Evolutionary conservation across 2,329 filamentous ascomycete genomes (phyloP), one percentile per base, ranked within the genome.

Genomic region (Fonsecaea pedrosoi): DNA sequence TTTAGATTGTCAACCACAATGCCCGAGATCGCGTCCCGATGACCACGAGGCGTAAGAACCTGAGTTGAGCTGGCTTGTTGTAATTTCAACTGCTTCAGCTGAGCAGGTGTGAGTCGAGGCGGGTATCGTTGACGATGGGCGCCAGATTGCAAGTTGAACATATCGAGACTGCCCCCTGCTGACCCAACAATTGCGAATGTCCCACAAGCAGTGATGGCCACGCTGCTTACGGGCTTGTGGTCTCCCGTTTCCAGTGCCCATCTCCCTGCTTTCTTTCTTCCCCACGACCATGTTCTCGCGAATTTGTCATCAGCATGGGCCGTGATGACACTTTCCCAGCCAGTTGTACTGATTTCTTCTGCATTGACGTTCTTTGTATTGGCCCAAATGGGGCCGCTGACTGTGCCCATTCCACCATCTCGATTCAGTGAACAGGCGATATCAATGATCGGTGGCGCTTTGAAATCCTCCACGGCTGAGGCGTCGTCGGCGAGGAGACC

Each of bases 261-360:
- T 70, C 95, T 86, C 10, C 95, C 95, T 57, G 95, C 94, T 73
- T 90, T 89, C 79, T 96, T 97, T 64, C 92, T 89, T 5, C 94
- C 95, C 94, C 95, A 98, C 80, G 97, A 97, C 95, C 95, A 99
- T 1, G 95, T 98, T 61, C 95, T 88, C 18, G 93, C 95, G 75
- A 87, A 91, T 54, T 89, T 86, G 75, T 98, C 94, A 60, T 90
- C 88, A 74, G 90, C 90, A 76, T 99, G 96, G 9, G 93, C 94
- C 3, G 95, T 99, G 1, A 99, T 87, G 6, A 99, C 89, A 75
- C 94, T 97, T 78, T 99, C 96, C 95, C 95, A 99, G 0, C 95
- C 95, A 2, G 94, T 97, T 82, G 88, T 89, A 56, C 88, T 83
- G 72, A 92, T 89, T 2, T 90, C 88, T 77, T 93, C 89, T 9